Evolutionary conservation across 2,329 filamentous ascomycete species (phyloP).

Genomic region (Talaromyces sp.): DNA sequence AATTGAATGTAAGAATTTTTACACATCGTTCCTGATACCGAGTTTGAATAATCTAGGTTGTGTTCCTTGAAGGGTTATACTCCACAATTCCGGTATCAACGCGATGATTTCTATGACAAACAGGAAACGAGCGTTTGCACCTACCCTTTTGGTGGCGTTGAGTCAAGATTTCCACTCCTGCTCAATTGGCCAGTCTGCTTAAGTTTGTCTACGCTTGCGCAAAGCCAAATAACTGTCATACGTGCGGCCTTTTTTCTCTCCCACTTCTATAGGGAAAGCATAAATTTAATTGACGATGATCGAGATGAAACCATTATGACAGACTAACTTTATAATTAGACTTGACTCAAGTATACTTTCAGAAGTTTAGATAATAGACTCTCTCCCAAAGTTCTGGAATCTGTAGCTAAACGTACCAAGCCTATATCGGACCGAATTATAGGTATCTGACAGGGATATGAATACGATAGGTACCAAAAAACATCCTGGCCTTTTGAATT

Average conservation of each 20-base stretch:
- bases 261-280: not conserved
- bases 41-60: not conserved
- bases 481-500: not conserved
- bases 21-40: not conserved
- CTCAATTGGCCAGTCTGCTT: not conserved
- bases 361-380: not conserved
- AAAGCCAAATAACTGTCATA: not conserved
- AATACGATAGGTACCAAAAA: not conserved
- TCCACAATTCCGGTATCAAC: not conserved
- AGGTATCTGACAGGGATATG: not conserved
- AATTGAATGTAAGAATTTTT: not conserved
- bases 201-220: not conserved
- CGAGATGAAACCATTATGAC: not conserved
- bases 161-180: not conserved
- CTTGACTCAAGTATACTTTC: not conserved
- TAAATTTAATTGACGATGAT: constrained; percentile 2
- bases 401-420: not conserved
- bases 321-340: not conserved
- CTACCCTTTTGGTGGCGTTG: not conserved
- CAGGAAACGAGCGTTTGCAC: not conserved
- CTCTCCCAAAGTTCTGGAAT: not conserved
- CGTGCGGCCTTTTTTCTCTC: not conserved
- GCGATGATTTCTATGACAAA: not conserved
- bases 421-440: not conserved
- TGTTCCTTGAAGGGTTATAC: not conserved